phyloP scores from a whole-genome alignment of 345 rosid species.

The Kandelia obovata region DNA sequence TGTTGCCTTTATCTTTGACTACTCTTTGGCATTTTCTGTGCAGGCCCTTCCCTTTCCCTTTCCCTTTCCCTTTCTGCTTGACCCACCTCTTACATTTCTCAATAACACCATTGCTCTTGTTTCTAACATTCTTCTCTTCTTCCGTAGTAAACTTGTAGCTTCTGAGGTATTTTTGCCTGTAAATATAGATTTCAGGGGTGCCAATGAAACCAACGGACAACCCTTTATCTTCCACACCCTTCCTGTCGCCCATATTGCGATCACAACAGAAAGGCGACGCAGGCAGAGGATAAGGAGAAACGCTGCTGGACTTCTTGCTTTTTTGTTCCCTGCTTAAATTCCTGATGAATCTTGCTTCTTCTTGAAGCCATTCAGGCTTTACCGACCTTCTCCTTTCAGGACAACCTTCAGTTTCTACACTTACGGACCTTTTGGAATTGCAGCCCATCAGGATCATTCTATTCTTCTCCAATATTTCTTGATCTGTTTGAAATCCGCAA shows the following conservation, averaged over 20 bases:
- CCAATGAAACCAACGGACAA: neutral
- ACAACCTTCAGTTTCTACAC: constrained; percentile 8
- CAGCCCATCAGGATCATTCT: neutral
- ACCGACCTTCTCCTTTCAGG: constrained; percentile 11
- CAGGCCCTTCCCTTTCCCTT: neutral
- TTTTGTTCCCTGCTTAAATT: neutral
- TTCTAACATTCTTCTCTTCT: neutral
- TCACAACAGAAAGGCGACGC: neutral
- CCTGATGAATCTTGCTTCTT: constrained; percentile 24
- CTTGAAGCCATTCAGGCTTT: constrained; percentile 32
- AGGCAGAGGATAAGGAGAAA: neutral
- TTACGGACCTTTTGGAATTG: constrained; percentile 3
- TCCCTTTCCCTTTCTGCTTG: neutral
- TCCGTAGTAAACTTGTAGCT: constrained; percentile 33
- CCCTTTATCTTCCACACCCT: neutral
- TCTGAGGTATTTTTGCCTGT: constrained; percentile 30
- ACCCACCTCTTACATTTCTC: constrained; percentile 16
- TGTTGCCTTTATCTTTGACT: neutral
- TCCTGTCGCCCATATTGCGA: too few relatives aligned
- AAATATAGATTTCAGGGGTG: constrained; percentile 11
- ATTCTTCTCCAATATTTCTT: neutral
- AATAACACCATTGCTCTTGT: neutral
- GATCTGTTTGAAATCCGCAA: too few relatives aligned
- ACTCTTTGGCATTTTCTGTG: neutral
- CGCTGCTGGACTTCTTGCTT: neutral